Evolutionary conservation across 345 rosid genomes (phyloP).

Genomic region (Boechera stricta): DNA sequence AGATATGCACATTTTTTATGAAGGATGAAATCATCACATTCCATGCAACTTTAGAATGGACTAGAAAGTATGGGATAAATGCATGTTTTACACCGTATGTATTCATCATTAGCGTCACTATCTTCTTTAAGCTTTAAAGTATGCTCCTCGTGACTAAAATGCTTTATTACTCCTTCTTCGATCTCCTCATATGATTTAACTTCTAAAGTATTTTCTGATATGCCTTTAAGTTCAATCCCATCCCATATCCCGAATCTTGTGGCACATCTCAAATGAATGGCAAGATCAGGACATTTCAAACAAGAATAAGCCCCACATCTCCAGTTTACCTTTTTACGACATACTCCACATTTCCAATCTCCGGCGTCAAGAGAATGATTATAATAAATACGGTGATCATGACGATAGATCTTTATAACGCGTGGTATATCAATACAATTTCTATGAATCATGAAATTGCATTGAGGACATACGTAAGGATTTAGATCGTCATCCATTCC

Average conservation of each 20-base stretch:
- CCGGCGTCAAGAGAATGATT: background rate
- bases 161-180: background rate
- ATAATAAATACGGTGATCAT: background rate
- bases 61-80: no score
- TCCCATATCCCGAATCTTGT: background rate
- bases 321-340: background rate
- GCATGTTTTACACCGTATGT: no score
- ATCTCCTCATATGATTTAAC: background rate
- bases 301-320: conserved; percentile 14
- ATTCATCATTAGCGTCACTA: no score
- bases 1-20: no score
- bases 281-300: background rate
- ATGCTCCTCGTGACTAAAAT: background rate
- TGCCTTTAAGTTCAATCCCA: background rate
- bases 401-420: background rate
- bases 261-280: background rate
- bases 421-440: background rate
- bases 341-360: conserved; percentile 4
- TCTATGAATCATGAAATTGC: conserved; percentile 7
- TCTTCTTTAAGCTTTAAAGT: background rate
- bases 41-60: no score
- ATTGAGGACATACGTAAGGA: conserved; percentile 16
- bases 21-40: no score
- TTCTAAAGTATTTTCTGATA: background rate
- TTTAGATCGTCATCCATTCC: conserved; percentile 2